These are phyloP conservation scores for Domatiomyces globalis DNA, from an alignment of 2,329 filamentous ascomycete species.

Conservation along the genomic window DNA sequence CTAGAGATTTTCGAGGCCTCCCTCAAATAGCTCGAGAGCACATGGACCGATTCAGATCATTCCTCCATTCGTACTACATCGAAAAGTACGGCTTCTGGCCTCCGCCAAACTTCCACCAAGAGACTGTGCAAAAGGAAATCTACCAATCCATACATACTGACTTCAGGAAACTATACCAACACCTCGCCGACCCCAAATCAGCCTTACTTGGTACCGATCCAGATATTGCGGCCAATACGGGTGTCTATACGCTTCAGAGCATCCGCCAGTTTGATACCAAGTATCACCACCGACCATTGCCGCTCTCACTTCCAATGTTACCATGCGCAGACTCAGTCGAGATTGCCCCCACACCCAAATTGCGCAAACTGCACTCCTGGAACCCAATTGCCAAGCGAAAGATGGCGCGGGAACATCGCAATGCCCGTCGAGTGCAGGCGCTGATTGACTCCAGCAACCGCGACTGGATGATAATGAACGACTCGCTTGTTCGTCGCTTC, in stretches of 20 bases:
- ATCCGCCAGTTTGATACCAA: slow-evolving; percentile 51
- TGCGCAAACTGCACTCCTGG: slow-evolving; percentile 12
- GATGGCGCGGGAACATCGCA: slow-evolving; percentile 11
- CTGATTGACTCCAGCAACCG: slow-evolving; percentile 15
- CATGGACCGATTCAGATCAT: slow-evolving; percentile 57
- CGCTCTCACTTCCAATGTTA: slow-evolving; percentile 52
- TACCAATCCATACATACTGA: slow-evolving; percentile 52
- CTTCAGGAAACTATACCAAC: slow-evolving; percentile 56
- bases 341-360: slow-evolving; percentile 1
- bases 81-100: slow-evolving; percentile 59
- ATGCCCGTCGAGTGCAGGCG: slow-evolving; percentile 10
- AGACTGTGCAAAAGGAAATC: slow-evolving; percentile 43
- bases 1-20: slow-evolving; percentile 51
- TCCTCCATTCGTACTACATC: slow-evolving; percentile 52
- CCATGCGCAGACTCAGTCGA: slow-evolving; percentile 28
- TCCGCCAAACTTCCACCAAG: slow-evolving; percentile 35
- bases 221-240: slow-evolving; percentile 42
- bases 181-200: slow-evolving; percentile 47
- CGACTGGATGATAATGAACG: slow-evolving; percentile 22
- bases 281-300: slow-evolving; percentile 45
- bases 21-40: slow-evolving; percentile 48
- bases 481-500: slow-evolving; percentile 52
- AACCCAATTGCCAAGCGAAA: slow-evolving; percentile 14
- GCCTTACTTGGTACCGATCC: slow-evolving; percentile 32
- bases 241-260: slow-evolving; percentile 56